Conservation (phyloP, 139 green algal genomes). For the Mesostigma viride region DNA sequence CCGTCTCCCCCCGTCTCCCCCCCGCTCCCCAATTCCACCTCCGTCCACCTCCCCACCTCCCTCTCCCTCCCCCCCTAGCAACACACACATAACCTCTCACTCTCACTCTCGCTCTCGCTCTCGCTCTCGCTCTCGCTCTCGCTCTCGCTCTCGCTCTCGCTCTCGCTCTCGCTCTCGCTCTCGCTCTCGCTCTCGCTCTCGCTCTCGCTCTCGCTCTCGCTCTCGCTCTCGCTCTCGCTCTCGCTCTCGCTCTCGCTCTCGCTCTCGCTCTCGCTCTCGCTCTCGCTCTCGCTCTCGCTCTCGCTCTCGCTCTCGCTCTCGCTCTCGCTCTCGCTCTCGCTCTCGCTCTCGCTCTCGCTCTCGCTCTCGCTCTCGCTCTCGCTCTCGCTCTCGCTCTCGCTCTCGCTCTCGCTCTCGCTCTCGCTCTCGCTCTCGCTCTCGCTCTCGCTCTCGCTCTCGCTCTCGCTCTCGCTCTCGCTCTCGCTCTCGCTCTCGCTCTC, state of each 20-base stretch:
- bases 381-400: background rate
- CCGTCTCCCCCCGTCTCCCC: no score
- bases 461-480: background rate
- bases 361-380: background rate
- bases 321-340: background rate
- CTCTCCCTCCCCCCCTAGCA: no score
- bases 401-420: background rate
- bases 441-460: background rate
- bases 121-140: background rate
- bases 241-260: background rate
- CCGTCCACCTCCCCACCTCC: no score
- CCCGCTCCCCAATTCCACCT: no score
- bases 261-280: background rate
- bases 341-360: background rate
- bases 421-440: background rate
- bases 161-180: background rate
- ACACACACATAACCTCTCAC: no score
- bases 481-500: background rate
- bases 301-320: background rate
- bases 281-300: background rate
- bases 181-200: background rate
- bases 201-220: background rate
- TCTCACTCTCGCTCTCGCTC: background rate
- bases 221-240: background rate
- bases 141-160: background rate